Percentiles rank a stretch among this genome's conserved stretches.
These are phyloP conservation scores for Bipolaris gigantea DNA, from an alignment of 2,329 filamentous ascomycete genomes.

Conservation along the genomic window DNA sequence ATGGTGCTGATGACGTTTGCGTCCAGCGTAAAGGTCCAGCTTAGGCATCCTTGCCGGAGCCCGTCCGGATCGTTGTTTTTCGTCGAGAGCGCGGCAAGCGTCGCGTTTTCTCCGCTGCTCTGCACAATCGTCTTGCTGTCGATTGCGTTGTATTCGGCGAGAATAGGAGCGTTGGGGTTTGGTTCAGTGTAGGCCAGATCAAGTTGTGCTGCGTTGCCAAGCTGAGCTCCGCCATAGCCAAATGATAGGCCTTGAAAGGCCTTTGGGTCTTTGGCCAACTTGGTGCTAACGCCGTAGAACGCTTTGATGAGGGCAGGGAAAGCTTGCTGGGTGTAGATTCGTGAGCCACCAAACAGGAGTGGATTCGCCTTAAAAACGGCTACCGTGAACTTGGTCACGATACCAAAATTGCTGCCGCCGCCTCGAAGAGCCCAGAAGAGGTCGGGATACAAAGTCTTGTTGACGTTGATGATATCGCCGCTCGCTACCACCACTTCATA, in stretches of 20 bases:
- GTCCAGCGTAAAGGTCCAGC: conserved; percentile 32
- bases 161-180: conserved; percentile 25
- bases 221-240: conserved; percentile 15
- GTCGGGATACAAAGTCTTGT: conserved; percentile 38
- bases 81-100: conserved; percentile 23
- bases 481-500: conserved; percentile 38
- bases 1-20: conserved; percentile 20
- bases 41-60: conserved; percentile 33
- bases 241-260: conserved; percentile 36
- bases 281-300: conserved; percentile 31
- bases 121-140: conserved; percentile 4
- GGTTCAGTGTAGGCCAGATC: conserved; percentile 34
- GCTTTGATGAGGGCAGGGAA: conserved; percentile 28
- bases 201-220: conserved; percentile 10
- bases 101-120: conserved; percentile 24
- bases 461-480: conserved; percentile 23
- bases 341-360: conserved; percentile 34
- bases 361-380: conserved; percentile 21
- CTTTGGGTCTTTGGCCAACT: conserved; percentile 24
- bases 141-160: conserved; percentile 33
- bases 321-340: conserved; percentile 9
- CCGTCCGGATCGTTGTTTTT: conserved; percentile 2
- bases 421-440: conserved; percentile 47
- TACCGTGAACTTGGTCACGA: conserved; percentile 36
- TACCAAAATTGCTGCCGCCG: conserved; percentile 42